Percentiles rank a stretch among this genome's conserved stretches.
phyloP scores from a whole-genome alignment of 179 eudicot genomes.

The Spergularia azorica region DNA sequence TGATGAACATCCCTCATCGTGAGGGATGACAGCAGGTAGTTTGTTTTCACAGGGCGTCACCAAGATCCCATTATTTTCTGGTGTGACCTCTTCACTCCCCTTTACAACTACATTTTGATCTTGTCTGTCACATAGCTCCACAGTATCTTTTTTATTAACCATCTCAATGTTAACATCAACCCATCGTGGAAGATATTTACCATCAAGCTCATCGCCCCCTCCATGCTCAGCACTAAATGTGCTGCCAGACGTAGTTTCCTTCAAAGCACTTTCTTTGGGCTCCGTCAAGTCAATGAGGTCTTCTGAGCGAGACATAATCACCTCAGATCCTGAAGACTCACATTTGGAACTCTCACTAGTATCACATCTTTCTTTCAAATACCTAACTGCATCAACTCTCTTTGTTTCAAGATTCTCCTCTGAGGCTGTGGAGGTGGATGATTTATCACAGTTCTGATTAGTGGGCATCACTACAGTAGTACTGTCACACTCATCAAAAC shows the following conservation, averaged over 20 bases:
- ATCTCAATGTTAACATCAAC: conserved; percentile 41
- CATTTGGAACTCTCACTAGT: conserved; percentile 59
- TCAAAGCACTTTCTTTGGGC: conserved; percentile 37
- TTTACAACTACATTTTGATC: conserved; percentile 20
- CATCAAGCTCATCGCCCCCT: conserved; percentile 30
- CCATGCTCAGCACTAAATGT: conserved; percentile 26
- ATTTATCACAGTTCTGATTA: conserved; percentile 39
- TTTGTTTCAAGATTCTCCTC: conserved; percentile 76
- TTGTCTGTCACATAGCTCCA: conserved; percentile 23
- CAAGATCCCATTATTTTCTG: conserved; percentile 12
- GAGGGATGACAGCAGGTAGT: conserved; percentile 20
- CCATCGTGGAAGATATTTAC: conserved; percentile 28
- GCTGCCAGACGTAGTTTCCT: conserved; percentile 19
- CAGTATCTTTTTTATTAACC: conserved; percentile 21
- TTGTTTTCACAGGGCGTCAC: conserved; percentile 20
- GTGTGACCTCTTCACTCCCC: conserved; percentile 17
- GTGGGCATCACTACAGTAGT: conserved; percentile 23
- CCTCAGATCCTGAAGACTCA: conserved; percentile 49
- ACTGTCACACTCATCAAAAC: conserved; percentile 40
- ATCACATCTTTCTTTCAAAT: conserved; percentile 48
- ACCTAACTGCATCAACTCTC: conserved; percentile 87
- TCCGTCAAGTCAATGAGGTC: conserved; percentile 36
- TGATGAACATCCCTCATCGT: conserved; percentile 29
- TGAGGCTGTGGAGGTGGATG: conserved; percentile 41
- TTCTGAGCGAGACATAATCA: conserved; percentile 41